Conservation (phyloP, 495 filamentous ascomycete species). For the Lophiostoma macrostomum region DNA sequence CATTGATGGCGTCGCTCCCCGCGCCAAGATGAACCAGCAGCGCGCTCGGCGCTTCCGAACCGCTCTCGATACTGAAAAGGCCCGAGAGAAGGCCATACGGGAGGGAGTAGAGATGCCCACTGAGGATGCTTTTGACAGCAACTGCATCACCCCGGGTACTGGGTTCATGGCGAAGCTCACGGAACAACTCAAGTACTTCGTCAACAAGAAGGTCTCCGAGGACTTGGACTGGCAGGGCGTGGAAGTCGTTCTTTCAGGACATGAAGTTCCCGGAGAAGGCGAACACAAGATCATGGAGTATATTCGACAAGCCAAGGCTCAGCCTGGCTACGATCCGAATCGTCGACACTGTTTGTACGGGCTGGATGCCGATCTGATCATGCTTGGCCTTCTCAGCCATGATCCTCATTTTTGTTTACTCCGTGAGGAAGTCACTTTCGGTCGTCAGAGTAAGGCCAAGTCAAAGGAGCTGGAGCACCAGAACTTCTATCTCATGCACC, state of each 20-base stretch:
- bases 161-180: constrained; percentile 98
- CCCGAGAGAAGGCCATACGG: constrained; percentile 81
- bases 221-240: constrained; percentile 96
- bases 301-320: constrained; percentile 92
- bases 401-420: constrained; percentile 98
- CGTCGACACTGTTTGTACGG: constrained; percentile 96
- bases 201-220: constrained; percentile 97
- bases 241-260: constrained; percentile 93
- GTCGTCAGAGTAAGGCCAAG: constrained; percentile 76
- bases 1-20: constrained; percentile 93
- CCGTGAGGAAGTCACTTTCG: constrained; percentile 97
- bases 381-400: constrained; percentile 94
- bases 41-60: constrained; percentile 93
- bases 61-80: constrained; percentile 83
- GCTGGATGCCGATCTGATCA: constrained; percentile 96
- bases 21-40: constrained; percentile 99
- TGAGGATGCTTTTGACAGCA: constrained; percentile 96
- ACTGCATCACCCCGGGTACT: constrained; percentile 97
- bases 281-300: constrained; percentile 99
- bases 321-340: constrained; percentile 91
- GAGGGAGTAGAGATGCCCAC: constrained; percentile 91
- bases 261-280: constrained; percentile 98
- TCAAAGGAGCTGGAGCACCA: constrained; percentile 97
- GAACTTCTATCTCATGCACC: constrained; percentile 96
- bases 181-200: constrained; percentile 92